Evolutionary conservation across 164 flowering plant genomes (phyloP), one percentile per base, ranked within the genome.

Genomic region (Vitis rupestris): DNA sequence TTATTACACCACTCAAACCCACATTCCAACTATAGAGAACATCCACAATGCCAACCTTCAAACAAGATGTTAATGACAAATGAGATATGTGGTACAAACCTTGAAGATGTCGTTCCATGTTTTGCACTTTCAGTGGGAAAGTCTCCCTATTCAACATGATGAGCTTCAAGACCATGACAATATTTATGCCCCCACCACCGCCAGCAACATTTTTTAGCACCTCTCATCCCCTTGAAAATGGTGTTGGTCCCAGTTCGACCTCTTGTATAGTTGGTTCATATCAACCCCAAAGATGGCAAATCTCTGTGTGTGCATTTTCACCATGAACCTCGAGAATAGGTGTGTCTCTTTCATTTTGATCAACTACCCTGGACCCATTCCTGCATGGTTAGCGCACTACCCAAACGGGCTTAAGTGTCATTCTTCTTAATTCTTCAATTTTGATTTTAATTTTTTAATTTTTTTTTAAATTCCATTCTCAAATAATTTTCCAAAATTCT

Each of bases 81-180:
- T 82, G 93, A 87, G 65, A 78, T 83, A 72, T 83, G 84, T 66
- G 93, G 88, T 13, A 81, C 87, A 52, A 89, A 84, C 56, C 86
- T 85, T 56, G 97, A 92, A 72, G 97, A 94, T 59, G 86, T 90
- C 59, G 89, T 90, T 57, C 82, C 97, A 0, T 92, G 99, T 80
- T 89, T 94, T 84, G 94, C 99, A 58, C 87, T 94, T 47, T 89
- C 97, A 37, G 96, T 19, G 96, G 97, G 49, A 90, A 90, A 71
- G 85, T 94, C 62, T 87, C 97, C 19, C 76, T 92, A 15, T 93
- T 93, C 76, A 91, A 91, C 73, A 88, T 94, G 17, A 17, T 17
- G 1, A 17, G 0, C 17, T 17, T 17, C 17, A 17, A 17, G 17
- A 17, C 17, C 17, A 17, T 17, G 17, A 17, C 17, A 17, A 17